These are phyloP conservation scores for Lachnellula subtilissima DNA, from an alignment of 2,329 filamentous ascomycete genomes.

Conservation along the genomic window DNA sequence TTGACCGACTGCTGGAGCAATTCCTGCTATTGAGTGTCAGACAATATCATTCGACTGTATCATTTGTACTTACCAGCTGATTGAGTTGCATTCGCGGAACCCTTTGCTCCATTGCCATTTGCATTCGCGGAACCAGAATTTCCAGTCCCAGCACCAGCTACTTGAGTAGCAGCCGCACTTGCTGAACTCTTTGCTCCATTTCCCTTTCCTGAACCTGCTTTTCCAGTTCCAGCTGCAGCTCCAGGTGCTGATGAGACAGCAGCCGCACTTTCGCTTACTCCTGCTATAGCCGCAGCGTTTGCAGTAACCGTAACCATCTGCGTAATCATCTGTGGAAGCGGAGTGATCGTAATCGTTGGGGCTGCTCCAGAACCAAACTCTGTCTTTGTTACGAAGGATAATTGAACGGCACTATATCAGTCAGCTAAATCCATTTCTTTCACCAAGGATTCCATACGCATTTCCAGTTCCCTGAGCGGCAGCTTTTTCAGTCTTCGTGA, in stretches of 20 bases:
- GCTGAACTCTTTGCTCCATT: not conserved
- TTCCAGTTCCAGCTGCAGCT: not conserved
- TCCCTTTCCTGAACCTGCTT: not conserved
- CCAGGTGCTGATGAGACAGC: conserved; percentile 8
- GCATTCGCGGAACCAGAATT: not conserved
- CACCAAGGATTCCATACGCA: not conserved
- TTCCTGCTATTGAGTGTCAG: not conserved
- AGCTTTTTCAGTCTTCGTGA: conserved; percentile 31
- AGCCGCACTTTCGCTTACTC: not conserved
- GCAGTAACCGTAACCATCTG: conserved; percentile 14
- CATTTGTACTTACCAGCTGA: not conserved
- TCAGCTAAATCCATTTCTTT: conserved; percentile 3
- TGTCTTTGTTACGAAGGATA: conserved; percentile 36
- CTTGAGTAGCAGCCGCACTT: not conserved
- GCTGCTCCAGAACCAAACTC: conserved; percentile 30
- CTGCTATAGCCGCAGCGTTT: conserved; percentile 1
- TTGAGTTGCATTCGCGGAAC: not conserved
- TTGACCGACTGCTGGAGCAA: conserved; percentile 8
- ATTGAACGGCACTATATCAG: conserved; percentile 19
- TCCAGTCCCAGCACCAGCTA: not conserved
- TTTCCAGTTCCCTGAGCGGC: conserved; percentile 16
- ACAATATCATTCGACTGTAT: not conserved
- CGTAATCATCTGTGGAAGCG: conserved; percentile 25
- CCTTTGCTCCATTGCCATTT: not conserved
- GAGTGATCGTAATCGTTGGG: conserved; percentile 37